Percentiles rank a stretch among this genome's conserved stretches.
These are phyloP conservation scores for Daldinia grandis DNA, from an alignment of 495 filamentous ascomycete species.

Conservation along the genomic window DNA sequence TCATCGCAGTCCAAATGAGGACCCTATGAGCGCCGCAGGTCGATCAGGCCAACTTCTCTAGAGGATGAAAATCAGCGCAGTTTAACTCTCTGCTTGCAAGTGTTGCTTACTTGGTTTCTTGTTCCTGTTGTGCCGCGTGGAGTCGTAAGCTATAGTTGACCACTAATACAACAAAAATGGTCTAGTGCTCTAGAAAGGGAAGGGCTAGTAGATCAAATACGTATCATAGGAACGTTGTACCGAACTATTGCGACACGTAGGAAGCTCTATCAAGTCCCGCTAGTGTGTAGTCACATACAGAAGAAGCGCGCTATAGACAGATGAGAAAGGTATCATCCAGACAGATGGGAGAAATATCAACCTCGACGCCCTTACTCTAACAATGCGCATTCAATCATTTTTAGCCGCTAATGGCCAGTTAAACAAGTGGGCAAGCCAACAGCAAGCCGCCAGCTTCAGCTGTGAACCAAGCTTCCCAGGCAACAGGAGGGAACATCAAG, in stretches of 20 bases:
- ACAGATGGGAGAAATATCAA: not conserved
- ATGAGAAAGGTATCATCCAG: not conserved
- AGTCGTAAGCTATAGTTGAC: not conserved
- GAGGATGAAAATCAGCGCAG: not conserved
- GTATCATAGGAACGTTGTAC: not conserved
- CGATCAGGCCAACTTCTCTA: not conserved
- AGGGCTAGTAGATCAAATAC: not conserved
- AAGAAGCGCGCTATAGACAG: not conserved
- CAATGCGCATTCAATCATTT: slow-evolving; percentile 15
- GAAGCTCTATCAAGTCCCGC: not conserved
- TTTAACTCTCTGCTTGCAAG: not conserved
- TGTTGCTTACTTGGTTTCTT: not conserved
- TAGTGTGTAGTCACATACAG: not conserved
- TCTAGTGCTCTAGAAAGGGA: not conserved
- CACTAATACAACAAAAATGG: not conserved
- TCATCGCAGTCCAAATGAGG: not conserved
- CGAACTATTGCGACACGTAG: not conserved
- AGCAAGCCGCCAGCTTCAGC: slow-evolving; percentile 18
- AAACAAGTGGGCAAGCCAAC: slow-evolving; percentile 2
- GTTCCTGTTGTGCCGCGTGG: not conserved
- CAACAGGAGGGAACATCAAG: not conserved
- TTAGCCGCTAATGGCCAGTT: slow-evolving; percentile 11
- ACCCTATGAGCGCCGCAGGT: slow-evolving; percentile 1
- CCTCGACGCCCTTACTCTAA: not conserved
- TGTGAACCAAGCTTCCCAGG: slow-evolving; percentile 9